Base-by-base conservation (phyloP, 495 filamentous ascomycete genomes). In the Astrothelium macrocarpum region DNA sequence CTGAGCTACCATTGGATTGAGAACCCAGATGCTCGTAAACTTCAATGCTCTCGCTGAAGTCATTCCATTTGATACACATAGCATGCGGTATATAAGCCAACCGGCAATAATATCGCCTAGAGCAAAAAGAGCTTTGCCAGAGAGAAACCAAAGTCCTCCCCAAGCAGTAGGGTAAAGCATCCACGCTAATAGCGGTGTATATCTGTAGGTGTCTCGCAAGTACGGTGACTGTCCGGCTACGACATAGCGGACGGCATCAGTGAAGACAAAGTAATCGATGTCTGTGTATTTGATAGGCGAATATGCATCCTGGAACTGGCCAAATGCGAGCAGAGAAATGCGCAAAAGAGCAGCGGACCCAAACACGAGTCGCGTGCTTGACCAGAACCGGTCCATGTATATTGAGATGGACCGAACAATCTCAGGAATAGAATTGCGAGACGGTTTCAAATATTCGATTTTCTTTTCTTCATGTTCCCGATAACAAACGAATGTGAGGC, bases 251-350 rank as follows among this genome's bases (percentile, higher is more conserved):
- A 95, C 83, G 11, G 94, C 94, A 73, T 96, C 91, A n/a, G 95
- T 97, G 80, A 98, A 98, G 65, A 98, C 94, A 68, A 89, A 85
- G 79, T 98, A 98, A 81, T 98, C 94, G 71, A 98, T 96, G 75
- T 98, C 94, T 61, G 95, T 98, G 80, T 97, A 98, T 76, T 96
- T 96, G 68, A 98, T 76, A 2, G 91, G 81, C 11, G 91, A 94
- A 76, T 90, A 80, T 64, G 89, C 85, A 73, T 98, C 94, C 80
- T 98, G 94, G 78, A 87, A 87, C 62, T 89, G 81, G 42, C 95
- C 94, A 74, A 96, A 97, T 65, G 93, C 66, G 28, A 97, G 81
- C 62, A 98, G 81, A 23, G 78, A 74, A 9, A 82, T 66, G 59
- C 94, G 87, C 2, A 97, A 81, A 25, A 83, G 62, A 32, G 84